Evolutionary conservation across 2,329 filamentous ascomycete genomes (phyloP).

Genomic region (Arthrobotrys pseudoclavata): DNA sequence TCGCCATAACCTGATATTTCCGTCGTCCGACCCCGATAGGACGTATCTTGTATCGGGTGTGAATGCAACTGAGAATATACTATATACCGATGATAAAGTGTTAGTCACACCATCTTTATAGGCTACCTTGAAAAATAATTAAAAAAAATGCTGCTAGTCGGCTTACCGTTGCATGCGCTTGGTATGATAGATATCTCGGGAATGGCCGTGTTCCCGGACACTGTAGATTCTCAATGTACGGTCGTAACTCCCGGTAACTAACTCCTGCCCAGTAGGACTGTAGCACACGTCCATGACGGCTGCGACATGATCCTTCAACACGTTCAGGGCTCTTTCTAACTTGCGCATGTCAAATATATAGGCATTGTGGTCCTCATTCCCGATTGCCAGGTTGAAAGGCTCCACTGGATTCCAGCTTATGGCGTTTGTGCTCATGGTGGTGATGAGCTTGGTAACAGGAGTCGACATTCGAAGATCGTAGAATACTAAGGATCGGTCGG

Average conservation of each 20-base stretch:
- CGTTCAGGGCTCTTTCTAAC: constrained; percentile 86
- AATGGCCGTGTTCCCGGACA: constrained; percentile 62
- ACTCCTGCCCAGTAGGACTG: constrained; percentile 91
- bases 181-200: constrained; percentile 92
- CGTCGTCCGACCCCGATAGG: constrained; percentile 91
- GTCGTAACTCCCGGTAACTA: constrained; percentile 90
- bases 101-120: not conserved
- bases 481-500: constrained; percentile 86
- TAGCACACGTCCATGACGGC: constrained; percentile 98
- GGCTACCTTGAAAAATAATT: not conserved
- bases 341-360: constrained; percentile 96
- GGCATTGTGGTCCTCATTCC: constrained; percentile 93
- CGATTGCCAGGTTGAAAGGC: constrained; percentile 92
- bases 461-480: constrained; percentile 92
- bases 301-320: constrained; percentile 88
- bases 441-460: constrained; percentile 82
- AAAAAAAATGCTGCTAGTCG: not conserved
- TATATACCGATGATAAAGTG: constrained; percentile 49
- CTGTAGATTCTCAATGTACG: constrained; percentile 77
- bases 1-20: constrained; percentile 90
- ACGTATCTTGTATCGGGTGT: constrained; percentile 92
- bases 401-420: constrained; percentile 97
- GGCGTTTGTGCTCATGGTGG: constrained; percentile 85
- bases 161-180: constrained; percentile 87
- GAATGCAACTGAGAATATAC: constrained; percentile 86